These are phyloP conservation scores for Syzygium grande DNA, from an alignment of 345 rosid species.

Conservation along the genomic window DNA sequence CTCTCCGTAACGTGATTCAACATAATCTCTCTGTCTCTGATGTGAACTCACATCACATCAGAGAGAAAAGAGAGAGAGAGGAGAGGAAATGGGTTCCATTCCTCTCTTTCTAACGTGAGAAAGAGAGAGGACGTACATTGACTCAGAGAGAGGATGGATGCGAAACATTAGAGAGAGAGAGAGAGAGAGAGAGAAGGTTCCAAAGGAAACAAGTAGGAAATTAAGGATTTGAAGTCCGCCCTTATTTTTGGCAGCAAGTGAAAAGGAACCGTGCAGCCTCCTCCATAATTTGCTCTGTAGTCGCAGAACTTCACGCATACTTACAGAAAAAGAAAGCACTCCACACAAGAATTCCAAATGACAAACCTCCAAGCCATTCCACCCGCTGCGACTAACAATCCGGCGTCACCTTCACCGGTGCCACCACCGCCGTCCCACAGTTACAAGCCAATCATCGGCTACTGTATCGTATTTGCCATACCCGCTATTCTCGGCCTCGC, in stretches of 20 bases:
- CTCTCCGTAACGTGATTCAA: too few species aligned
- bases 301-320: neutral
- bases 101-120: too few species aligned
- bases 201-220: too few species aligned
- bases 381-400: neutral
- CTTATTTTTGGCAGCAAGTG: neutral
- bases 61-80: too few species aligned
- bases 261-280: neutral
- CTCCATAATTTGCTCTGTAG: neutral
- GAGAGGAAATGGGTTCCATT: too few species aligned
- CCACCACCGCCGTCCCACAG: accelerated
- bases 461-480: neutral
- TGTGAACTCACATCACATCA: too few species aligned
- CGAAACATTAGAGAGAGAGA: too few species aligned
- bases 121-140: too few species aligned
- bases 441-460: neutral
- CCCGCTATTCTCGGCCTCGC: accelerated
- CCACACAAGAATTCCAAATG: neutral
- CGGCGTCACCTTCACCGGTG: neutral
- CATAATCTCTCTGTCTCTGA: too few species aligned
- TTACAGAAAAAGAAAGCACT: neutral
- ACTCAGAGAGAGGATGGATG: too few species aligned
- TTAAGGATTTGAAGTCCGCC: neutral
- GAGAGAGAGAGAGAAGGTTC: too few species aligned
- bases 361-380: neutral